Base-by-base conservation (phyloP, 768 basidiomycete species). In the Kwoniella bestiolae region DNA sequence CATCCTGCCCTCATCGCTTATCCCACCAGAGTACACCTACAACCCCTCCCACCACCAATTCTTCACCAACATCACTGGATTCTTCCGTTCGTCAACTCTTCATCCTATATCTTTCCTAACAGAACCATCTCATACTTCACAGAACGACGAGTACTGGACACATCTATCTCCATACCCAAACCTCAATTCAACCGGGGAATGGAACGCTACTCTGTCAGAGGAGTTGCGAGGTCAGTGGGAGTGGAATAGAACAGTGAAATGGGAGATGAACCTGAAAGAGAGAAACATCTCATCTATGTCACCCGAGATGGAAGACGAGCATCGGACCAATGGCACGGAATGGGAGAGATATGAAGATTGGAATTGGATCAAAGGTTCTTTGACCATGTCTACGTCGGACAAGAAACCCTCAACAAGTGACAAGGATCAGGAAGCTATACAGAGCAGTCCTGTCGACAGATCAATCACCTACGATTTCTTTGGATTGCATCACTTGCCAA, bases 21-120 rank as follows among this genome's bases (percentile, higher is more conserved):
- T 79, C 6, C 76, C 78, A 6, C 68, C 65, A 0, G 38, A 69
- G 38, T 73, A 72, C 35, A 46, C 32, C 44, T 73, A 68, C 46
- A 35, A 34, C 29, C 38, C 60, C 32, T 32, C 29, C 35, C 44
- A 64, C 16, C 49, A 46, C n/a, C 26, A 28, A 14, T 66, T 65
- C 46, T 79, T 56, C 55, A 67, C 50, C 31, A 81, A 79, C 58
- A 77, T 81, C 46, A 79, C 79, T 1, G 79, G 79, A 1, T 81
- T 79, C 66, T 78, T 78, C 58, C 70, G 78, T 7, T 62, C 75
- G 9, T 78, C 74, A 1, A 44, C 25, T 1, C 51, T 70, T 0
- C 72, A 78, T 53, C 62, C 69, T 5, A 31, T 79, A 21, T 35
- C 56, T 34, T 28, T 67, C 63, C n/a, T n/a, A n/a, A n/a, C n/a